phyloP scores from a whole-genome alignment of 2,329 filamentous ascomycete species.

The Cladosporium sp. region DNA sequence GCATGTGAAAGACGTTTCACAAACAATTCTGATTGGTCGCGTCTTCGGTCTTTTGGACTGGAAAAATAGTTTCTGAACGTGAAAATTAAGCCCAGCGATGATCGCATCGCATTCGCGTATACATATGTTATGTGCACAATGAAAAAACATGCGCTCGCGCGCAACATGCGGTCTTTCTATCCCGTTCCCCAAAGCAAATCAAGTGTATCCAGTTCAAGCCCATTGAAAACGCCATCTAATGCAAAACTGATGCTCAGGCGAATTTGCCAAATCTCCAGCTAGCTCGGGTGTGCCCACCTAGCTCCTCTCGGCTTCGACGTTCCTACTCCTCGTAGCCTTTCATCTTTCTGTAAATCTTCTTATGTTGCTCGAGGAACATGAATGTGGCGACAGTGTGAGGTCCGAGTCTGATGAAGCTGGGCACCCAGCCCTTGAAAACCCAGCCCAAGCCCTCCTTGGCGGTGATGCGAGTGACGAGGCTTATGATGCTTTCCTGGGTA shows the following conservation, averaged over 20 bases:
- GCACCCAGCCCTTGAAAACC: conserved; percentile 90
- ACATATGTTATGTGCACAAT: neutral
- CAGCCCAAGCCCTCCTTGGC: conserved; percentile 68
- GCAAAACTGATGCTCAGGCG: neutral
- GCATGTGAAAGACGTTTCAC: too few species aligned
- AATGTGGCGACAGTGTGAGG: conserved; percentile 84
- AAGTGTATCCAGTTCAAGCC: neutral
- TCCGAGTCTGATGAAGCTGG: conserved; percentile 64
- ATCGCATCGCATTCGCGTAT: neutral
- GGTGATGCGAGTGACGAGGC: conserved; percentile 63
- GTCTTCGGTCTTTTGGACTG: too few species aligned
- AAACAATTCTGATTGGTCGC: too few species aligned
- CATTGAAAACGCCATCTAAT: conserved; percentile 6
- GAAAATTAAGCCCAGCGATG: too few species aligned
- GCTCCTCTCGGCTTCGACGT: neutral
- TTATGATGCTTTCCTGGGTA: conserved; percentile 49
- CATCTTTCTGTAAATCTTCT: conserved; percentile 62
- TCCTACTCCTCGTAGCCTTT: conserved; percentile 14
- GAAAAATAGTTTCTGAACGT: too few species aligned
- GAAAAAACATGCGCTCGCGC: conserved; percentile 1
- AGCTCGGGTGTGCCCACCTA: neutral
- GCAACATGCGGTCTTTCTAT: neutral
- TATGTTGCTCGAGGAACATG: conserved; percentile 80
- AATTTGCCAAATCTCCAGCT: neutral
- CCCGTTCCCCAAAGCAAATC: neutral